Evolutionary conservation across 1,284 basidiomycete species (phyloP).

Genomic region (Rhodotorula sp.): DNA sequence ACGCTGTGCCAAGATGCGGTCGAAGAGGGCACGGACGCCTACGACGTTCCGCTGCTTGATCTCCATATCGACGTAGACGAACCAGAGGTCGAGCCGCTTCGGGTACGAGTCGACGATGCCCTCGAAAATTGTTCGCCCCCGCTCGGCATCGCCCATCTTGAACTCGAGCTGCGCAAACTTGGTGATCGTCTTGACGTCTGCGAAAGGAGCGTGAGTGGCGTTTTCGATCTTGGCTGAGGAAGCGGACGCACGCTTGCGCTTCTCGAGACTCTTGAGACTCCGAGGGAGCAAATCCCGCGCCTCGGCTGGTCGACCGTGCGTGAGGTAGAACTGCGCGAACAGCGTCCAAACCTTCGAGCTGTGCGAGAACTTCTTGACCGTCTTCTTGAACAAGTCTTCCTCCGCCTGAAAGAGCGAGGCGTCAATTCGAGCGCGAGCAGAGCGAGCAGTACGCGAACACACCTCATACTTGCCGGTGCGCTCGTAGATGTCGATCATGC

Average conservation of each 20-base stretch:
- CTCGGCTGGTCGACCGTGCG: slow-evolving; percentile 52
- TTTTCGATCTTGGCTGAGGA: neutral
- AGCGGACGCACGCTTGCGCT: slow-evolving; percentile 77
- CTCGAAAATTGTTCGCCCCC: slow-evolving; percentile 93
- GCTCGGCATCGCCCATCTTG: slow-evolving; percentile 86
- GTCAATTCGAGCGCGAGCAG: neutral
- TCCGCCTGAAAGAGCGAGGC: slow-evolving; percentile 60
- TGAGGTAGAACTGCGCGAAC: slow-evolving; percentile 72
- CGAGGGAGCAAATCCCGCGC: slow-evolving; percentile 85
- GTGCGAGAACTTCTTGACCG: slow-evolving; percentile 87
- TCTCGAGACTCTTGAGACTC: slow-evolving; percentile 86
- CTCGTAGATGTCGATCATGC: slow-evolving; percentile 79
- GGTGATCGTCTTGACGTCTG: slow-evolving; percentile 91
- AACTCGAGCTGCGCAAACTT: slow-evolving; percentile 95
- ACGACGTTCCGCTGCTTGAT: slow-evolving; percentile 72
- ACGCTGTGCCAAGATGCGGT: slow-evolving; percentile 74
- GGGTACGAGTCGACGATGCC: slow-evolving; percentile 92
- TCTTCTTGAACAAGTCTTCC: slow-evolving; percentile 78
- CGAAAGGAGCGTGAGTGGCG: neutral
- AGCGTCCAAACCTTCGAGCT: slow-evolving; percentile 89
- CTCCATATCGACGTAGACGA: slow-evolving; percentile 95
- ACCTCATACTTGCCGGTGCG: slow-evolving; percentile 78
- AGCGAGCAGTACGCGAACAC: slow-evolving; percentile 40
- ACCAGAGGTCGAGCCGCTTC: slow-evolving; percentile 94
- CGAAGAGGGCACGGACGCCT: slow-evolving; percentile 75